A percentile compares a stretch with the other conserved stretches of the same genome.
Evolutionary conservation across 2,329 filamentous ascomycete species (phyloP).

Genomic region (Emmonsia crescens): DNA sequence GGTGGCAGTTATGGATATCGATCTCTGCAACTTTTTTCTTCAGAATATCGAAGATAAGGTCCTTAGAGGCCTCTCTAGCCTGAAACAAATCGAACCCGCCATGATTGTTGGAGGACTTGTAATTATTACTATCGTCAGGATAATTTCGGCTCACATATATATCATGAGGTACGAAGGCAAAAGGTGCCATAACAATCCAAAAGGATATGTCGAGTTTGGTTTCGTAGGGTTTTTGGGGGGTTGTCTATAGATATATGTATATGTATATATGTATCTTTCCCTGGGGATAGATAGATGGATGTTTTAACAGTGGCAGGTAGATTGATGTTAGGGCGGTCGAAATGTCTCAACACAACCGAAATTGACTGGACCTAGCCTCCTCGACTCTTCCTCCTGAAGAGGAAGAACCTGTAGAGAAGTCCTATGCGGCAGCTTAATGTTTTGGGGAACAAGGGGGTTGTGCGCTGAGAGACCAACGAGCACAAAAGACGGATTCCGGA

Average conservation of each 20-base stretch:
- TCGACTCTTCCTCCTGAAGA: slow-evolving; percentile 99
- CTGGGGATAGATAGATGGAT: not conserved
- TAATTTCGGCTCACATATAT: slow-evolving; percentile 26
- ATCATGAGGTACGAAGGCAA: slow-evolving; percentile 47
- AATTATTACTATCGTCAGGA: slow-evolving; percentile 20
- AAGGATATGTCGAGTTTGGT: slow-evolving; percentile 16
- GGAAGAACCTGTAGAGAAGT: slow-evolving; percentile 96
- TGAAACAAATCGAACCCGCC: slow-evolving; percentile 34
- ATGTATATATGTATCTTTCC: not conserved
- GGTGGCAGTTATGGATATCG: slow-evolving; percentile 76
- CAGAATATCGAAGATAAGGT: slow-evolving; percentile 76
- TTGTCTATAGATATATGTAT: slow-evolving; percentile 4
- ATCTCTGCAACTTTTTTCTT: slow-evolving; percentile 74
- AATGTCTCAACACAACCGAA: slow-evolving; percentile 76
- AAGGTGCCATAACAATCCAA: slow-evolving; percentile 60
- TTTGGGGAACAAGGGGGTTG: slow-evolving; percentile 45
- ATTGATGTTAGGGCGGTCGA: slow-evolving; percentile 78
- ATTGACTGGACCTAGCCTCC: slow-evolving; percentile 89
- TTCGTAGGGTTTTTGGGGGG: slow-evolving; percentile 10
- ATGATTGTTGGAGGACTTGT: slow-evolving; percentile 30
- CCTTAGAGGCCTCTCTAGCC: slow-evolving; percentile 50
- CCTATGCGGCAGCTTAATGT: slow-evolving; percentile 99
- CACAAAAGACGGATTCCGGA: slow-evolving; percentile 25
- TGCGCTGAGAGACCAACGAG: slow-evolving; percentile 28
- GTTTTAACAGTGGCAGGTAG: slow-evolving; percentile 15